Evolutionary conservation across 2,329 filamentous ascomycete genomes (phyloP), one percentile per base, ranked within the genome.

Genomic region (Graphilbum ipis-grandicollis): DNA sequence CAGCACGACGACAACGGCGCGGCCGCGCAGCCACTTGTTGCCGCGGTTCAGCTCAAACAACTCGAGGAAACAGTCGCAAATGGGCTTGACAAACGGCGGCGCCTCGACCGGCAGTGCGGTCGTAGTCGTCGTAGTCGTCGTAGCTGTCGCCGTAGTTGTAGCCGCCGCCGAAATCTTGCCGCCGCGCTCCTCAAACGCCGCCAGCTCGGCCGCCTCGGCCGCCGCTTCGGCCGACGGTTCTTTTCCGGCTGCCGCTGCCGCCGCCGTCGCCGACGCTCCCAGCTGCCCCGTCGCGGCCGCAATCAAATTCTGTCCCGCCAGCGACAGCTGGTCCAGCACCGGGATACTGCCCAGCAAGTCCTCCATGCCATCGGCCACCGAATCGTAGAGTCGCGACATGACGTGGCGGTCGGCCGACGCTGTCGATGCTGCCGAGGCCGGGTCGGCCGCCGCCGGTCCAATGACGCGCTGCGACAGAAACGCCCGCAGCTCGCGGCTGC

Each of bases 1-100:
- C 17, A 98, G 66, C 3, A 98, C 88, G 9, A 98, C 85, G 5
- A 98, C 88, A 2, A 96, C 90, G 0, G 90, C 90, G 18, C 90
- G 76, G 1, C 90, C 92, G 30, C 92, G 80, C 4, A 98, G 72
- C 92, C 90, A 98, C 55, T 93, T 96, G 56, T 92, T 94, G 30
- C 88, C 86, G 42, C 79, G 77, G 54, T 94, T 93, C 29, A 98
- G 68, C 51, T 93, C 86, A 51, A 98, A 98, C 0, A 85, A 73
- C 53, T 98, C 90, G 14, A 98, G 70, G 57, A 98, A 98, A 41
- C 98, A 77, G 55, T 98, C 90, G 56, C 86, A 94, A 43, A 98
- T 94, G 4, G 90, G 92, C 53, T 94, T 98, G 49, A 98, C 90
- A 50, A 98, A 96, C 1, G 90, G 90, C 51, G 93, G 85, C 2